Conservation (phyloP, 192 early-diverging fungal species). For the Umbelopsis sp. region DNA sequence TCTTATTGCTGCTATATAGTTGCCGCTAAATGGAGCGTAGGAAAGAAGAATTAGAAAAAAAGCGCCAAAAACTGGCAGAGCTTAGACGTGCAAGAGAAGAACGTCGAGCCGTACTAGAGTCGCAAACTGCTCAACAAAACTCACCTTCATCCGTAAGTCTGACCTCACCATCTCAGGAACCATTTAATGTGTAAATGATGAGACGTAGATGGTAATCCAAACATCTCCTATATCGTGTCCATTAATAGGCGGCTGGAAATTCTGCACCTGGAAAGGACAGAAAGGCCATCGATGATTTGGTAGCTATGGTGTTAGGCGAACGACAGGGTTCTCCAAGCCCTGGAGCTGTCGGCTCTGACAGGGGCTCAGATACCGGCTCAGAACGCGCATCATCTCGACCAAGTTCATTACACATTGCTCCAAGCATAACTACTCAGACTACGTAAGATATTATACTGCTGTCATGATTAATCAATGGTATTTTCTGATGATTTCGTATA, state of each 20-base stretch:
- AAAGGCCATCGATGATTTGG: constrained; percentile 85
- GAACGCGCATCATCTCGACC: constrained; percentile 46
- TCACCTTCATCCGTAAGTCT: constrained; percentile 23
- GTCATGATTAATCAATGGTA: too few relatives aligned
- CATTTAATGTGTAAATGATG: not conserved
- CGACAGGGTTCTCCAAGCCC: constrained; percentile 42
- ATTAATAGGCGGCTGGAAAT: not conserved
- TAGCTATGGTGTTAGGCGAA: constrained; percentile 82
- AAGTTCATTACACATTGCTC: constrained; percentile 17
- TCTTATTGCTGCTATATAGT: not conserved
- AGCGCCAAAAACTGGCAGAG: constrained; percentile 89
- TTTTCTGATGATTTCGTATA: not conserved
- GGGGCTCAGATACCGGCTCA: constrained; percentile 46
- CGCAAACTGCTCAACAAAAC: constrained; percentile 29
- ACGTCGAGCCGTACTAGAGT: constrained; percentile 55
- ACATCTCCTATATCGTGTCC: not conserved
- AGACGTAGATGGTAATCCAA: not conserved
- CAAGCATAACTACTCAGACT: not conserved
- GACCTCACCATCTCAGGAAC: constrained; percentile 9
- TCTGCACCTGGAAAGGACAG: constrained; percentile 37
- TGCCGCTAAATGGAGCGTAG: constrained; percentile 59
- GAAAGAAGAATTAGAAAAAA: constrained; percentile 87
- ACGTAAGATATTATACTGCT: not conserved
- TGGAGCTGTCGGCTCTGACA: constrained; percentile 43
- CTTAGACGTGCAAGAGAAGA: constrained; percentile 82